phyloP scores from a whole-genome alignment of 2,329 filamentous ascomycete species.

The Aspergillus glaucus region DNA sequence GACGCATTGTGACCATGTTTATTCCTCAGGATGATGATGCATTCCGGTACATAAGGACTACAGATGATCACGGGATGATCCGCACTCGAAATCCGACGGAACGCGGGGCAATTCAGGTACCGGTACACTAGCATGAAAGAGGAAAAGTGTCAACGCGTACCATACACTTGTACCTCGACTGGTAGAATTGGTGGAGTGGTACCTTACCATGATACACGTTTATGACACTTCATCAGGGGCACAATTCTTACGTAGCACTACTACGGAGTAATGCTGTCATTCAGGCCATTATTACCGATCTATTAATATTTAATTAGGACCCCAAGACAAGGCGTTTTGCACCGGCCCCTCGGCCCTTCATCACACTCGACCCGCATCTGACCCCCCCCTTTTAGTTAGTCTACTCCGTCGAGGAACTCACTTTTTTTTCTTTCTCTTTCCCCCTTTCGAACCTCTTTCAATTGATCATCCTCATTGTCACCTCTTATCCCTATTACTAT shows the following conservation, averaged over 20 bases:
- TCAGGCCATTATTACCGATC: neutral
- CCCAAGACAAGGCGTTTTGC: constrained; percentile 4
- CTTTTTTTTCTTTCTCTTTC: no score
- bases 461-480: constrained; percentile 13
- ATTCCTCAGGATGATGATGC: no score
- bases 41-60: no score
- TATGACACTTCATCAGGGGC: no score
- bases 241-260: no score
- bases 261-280: neutral
- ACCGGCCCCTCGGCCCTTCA: constrained; percentile 1
- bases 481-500: neutral
- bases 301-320: constrained; percentile 3
- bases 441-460: constrained; percentile 18
- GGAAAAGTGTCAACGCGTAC: constrained; percentile 13
- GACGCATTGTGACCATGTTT: no score
- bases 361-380: constrained; percentile 16
- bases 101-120: constrained; percentile 13
- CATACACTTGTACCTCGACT: neutral
- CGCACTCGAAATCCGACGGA: constrained; percentile 6
- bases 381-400: constrained; percentile 14
- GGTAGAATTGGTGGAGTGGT: neutral
- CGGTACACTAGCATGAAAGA: constrained; percentile 13
- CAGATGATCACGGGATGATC: constrained; percentile 1
- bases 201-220: neutral
- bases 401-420: constrained; percentile 7